Base-by-base conservation (phyloP, 2,329 filamentous ascomycete genomes). In the Monosporascus sp. region DNA sequence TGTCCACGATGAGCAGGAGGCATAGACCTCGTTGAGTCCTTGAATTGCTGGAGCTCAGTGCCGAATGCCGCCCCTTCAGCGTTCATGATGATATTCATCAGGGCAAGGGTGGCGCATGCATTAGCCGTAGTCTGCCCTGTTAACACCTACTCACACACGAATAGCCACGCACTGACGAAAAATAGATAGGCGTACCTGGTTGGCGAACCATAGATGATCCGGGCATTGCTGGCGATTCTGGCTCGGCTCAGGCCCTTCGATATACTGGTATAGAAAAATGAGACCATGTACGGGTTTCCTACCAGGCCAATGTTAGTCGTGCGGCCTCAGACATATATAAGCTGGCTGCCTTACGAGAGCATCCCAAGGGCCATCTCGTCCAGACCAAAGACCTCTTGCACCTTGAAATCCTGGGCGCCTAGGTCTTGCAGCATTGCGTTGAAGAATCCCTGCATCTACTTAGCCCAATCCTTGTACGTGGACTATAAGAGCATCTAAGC, bases 21-120 rank as follows among this genome's bases (percentile, higher is more conserved):
- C 56, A 96, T 80, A 15, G 77, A 65, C 57, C 74, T 74, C 0
- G 92, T 96, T 38, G 84, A 82, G 0, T 84, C 73, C 62, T 89
- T 93, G 73, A 97, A 96, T 15, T 76, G 72, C 27, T 76, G 70
- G 1, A 97, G 78, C 54, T 85, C 77, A n/a, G 82, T 72, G 4
- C 91, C 90, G 6, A 97, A 78, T 11, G 83, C 72, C 3, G 90
- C 70, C 0, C 74, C 76, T 0, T 82, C 74, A 24, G 85, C 79
- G 65, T 97, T 97, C 82, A 96, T 95, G 65, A 96, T 75, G 55
- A 97, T 96, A 63, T 97, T 97, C 61, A 97, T 80, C 59, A 97
- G 77, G 3, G 94, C 91, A 46, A 97, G 83, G n/a, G 90, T 94
- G 20, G 90, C 94, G 70, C 94, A 99, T 25, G 90, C 87, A 69